Evolutionary conservation across 345 rosid species (phyloP).

Genomic region (Melaleuca quinquenervia): DNA sequence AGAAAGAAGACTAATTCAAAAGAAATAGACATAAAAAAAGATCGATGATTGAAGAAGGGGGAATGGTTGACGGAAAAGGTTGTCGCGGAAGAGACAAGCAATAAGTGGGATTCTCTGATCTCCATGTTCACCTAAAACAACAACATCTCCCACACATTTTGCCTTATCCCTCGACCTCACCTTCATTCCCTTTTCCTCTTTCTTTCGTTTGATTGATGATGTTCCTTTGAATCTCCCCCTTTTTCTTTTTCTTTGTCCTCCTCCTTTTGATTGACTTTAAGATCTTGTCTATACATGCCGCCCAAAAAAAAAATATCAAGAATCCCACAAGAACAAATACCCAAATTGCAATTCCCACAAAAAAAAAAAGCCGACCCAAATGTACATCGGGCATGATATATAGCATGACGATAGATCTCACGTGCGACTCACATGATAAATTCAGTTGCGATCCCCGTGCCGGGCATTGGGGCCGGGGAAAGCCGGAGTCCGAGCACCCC

Average conservation of each 20-base stretch:
- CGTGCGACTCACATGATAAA: neutral
- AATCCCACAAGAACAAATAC: neutral
- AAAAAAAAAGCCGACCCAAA: fast-evolving
- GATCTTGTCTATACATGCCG: neutral
- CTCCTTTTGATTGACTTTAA: neutral
- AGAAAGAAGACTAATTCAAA: neutral
- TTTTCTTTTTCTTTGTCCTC: neutral
- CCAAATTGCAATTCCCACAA: neutral
- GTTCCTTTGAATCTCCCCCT: neutral
- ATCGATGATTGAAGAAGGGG: neutral
- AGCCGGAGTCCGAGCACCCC: neutral
- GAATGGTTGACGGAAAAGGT: neutral
- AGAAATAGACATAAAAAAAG: too few species aligned
- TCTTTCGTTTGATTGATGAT: neutral
- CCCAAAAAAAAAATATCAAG: neutral
- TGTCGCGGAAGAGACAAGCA: slow-evolving; percentile 12
- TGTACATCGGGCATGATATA: too few species aligned
- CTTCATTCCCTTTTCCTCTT: neutral
- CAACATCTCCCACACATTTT: neutral
- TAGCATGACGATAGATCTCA: neutral
- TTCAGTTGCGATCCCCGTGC: neutral
- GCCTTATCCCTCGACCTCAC: neutral
- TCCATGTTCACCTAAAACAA: neutral
- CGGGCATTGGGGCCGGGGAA: neutral
- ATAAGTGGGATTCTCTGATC: slow-evolving; percentile 26